phyloP scores from a whole-genome alignment of 2,329 filamentous ascomycete genomes.

The Neonectria faginata region DNA sequence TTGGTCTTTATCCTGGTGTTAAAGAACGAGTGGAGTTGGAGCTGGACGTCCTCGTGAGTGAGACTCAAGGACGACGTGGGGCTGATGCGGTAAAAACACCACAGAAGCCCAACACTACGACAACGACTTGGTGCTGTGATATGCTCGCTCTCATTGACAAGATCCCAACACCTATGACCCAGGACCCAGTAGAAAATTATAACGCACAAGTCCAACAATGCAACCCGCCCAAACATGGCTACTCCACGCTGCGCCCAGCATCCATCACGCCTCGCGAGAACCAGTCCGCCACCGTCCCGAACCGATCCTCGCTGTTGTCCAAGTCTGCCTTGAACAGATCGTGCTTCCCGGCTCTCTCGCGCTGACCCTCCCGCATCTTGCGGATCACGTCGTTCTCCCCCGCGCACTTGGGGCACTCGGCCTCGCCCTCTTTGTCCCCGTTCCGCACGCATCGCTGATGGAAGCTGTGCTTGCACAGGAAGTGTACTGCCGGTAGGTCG shows the following conservation, averaged over 20 bases:
- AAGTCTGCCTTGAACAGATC: conserved; percentile 89
- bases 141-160: conserved; percentile 25
- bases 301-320: conserved; percentile 81
- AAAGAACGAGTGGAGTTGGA: conserved; percentile 12
- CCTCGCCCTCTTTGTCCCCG: conserved; percentile 66
- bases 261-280: conserved; percentile 93
- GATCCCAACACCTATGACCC: conserved; percentile 24
- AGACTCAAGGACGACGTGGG: conserved; percentile 32
- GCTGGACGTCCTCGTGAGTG: conserved; percentile 7
- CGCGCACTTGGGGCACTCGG: conserved; percentile 89
- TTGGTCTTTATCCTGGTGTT: conserved; percentile 8
- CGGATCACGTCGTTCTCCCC: conserved; percentile 87
- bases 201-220: conserved; percentile 19
- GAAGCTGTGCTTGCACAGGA: conserved; percentile 96
- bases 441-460: conserved; percentile 84
- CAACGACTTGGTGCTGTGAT: background rate
- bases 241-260: conserved; percentile 56
- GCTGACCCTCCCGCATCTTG: conserved; percentile 86
- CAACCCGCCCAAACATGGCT: conserved; percentile 23
- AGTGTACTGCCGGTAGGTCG: conserved; percentile 92
- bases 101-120: background rate
- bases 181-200: conserved; percentile 14
- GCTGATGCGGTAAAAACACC: conserved; percentile 11
- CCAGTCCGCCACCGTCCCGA: conserved; percentile 93
- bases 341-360: conserved; percentile 87